Evolutionary conservation across 192 early-diverging fungal genomes (phyloP), one percentile per base, ranked within the genome.

Genomic region (Umbelopsis isabellina): DNA sequence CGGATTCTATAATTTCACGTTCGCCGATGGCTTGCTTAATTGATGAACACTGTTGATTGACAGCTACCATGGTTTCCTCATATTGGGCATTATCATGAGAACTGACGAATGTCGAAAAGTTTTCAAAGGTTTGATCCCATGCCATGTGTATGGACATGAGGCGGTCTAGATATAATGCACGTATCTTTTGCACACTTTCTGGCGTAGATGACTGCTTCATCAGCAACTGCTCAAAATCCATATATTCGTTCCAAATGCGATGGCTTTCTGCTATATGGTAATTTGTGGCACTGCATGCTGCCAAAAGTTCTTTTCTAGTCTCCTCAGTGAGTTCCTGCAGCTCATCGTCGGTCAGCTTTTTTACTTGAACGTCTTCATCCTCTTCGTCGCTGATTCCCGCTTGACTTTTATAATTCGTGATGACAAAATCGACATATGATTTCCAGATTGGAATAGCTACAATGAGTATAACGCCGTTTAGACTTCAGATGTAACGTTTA

Each of bases 401-500:
- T 1, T 55, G 48, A 11, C 65, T 49, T n/a, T 76, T 55, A 69
- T 79, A 87, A 30, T 88, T 81, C 7, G 87, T 75, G 0, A 78
- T 51, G 3, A 88, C 73, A 78, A 83, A 94, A 9, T 82, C 75
- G 6, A 84, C 46, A 73, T 87, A 92, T 20, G 82, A 81, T 46
- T 83, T 82, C 90, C 91, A 94, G 20, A 92, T 70, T 4, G 71
- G 71, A 65, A 92, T 89, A 9, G 89, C 92, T 93, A 68, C 7
- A 41, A 35, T 22, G 46, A 12, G 22, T 68, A 4, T n/a, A 21
- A 49, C 16, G 25, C 45, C 22, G 21, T 13, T 47, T 10, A 47
- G 51, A 4, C 5, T 45, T 75, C 30, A 51, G 37, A 68, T 44
- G 41, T 20, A 13, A 65, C 46, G 49, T n/a, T 2, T 46, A 27